These are phyloP conservation scores for Fraxinus cuspidata DNA, from an alignment of 257 asterid species.

Conservation along the genomic window DNA sequence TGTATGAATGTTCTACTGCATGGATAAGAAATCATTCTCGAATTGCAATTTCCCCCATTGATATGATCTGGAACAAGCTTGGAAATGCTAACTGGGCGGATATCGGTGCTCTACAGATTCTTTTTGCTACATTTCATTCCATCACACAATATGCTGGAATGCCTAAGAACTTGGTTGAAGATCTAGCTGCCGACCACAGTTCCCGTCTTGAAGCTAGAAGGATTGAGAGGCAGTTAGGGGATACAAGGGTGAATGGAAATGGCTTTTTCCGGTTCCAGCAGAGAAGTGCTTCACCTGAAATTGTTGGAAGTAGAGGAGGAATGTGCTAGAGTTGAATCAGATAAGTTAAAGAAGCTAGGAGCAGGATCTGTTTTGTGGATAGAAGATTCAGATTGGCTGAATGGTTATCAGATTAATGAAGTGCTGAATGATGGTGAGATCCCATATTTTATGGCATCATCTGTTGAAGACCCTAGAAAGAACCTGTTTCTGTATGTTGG, in stretches of 20 bases:
- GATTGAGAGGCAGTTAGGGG: no score
- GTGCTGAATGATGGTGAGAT: conserved; percentile 72
- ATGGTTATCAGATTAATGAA: conserved; percentile 64
- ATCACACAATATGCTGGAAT: conserved; percentile 76
- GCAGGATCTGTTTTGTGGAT: conserved; percentile 66
- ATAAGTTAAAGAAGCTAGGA: conserved; percentile 64
- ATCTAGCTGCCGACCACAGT: no score
- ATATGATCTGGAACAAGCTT: conserved; percentile 94
- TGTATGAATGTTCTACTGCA: conserved; percentile 79
- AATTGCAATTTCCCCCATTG: conserved; percentile 75
- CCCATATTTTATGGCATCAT: conserved; percentile 55
- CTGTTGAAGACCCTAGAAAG: conserved; percentile 64
- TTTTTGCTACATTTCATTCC: conserved; percentile 89
- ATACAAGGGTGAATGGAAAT: no score
- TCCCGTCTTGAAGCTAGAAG: no score
- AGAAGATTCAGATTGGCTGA: conserved; percentile 73
- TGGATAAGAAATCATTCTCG: conserved; percentile 75
- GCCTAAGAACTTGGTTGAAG: conserved; percentile 71
- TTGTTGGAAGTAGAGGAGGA: conserved; percentile 90
- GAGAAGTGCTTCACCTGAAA: no score
- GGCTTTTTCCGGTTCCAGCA: no score
- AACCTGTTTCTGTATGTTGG: conserved; percentile 55
- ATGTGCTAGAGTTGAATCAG: conserved; percentile 50
- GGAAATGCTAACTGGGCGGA: conserved; percentile 99
- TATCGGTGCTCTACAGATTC: conserved; percentile 89